Percentiles rank a stretch among this genome's conserved stretches.
Evolutionary conservation across 139 green algal species (phyloP).

Genomic region (Chlorella sp.): DNA sequence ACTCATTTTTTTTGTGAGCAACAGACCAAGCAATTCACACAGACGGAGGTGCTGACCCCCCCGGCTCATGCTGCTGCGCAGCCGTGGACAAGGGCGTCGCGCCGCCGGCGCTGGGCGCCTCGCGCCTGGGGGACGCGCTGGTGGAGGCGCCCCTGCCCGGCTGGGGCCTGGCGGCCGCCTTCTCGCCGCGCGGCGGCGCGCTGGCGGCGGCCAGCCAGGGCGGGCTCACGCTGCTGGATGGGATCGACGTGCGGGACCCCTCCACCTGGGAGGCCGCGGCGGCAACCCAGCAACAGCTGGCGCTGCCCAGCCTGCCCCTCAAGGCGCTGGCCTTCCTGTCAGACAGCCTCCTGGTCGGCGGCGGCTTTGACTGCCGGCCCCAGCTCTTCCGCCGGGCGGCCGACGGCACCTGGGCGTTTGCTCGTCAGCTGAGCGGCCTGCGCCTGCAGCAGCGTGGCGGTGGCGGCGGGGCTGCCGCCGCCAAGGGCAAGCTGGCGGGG

Average conservation of each 20-base stretch:
- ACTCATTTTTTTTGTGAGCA: too few relatives aligned
- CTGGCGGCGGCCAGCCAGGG: constrained; percentile 17
- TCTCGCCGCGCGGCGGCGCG: background rate
- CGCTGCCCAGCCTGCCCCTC: constrained; percentile 5
- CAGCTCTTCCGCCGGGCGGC: constrained; percentile 4
- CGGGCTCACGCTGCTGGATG: constrained; percentile 2
- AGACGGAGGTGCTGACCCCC: background rate
- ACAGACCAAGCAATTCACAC: too few relatives aligned
- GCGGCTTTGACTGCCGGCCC: constrained; percentile 19
- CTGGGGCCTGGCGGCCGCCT: constrained; percentile 14
- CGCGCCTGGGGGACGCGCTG: constrained; percentile 9
- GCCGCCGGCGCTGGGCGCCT: constrained; percentile 1
- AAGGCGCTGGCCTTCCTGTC: constrained; percentile 22
- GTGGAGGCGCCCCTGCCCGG: background rate
- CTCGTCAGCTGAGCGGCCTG: background rate
- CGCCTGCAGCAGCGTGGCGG: too few relatives aligned
- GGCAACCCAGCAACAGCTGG: constrained; percentile 4
- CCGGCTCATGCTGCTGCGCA: background rate
- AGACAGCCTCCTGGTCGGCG: constrained; percentile 10
- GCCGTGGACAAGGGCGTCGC: background rate
- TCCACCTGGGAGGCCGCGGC: background rate
- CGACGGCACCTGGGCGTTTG: constrained; percentile 9
- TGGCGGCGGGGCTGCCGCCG: background rate
- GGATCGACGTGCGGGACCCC: background rate
- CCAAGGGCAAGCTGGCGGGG: background rate